Evolutionary conservation across 108 stramenopile genomes (phyloP), one percentile per base, ranked within the genome.

Genomic region (Nitzschia palea): DNA sequence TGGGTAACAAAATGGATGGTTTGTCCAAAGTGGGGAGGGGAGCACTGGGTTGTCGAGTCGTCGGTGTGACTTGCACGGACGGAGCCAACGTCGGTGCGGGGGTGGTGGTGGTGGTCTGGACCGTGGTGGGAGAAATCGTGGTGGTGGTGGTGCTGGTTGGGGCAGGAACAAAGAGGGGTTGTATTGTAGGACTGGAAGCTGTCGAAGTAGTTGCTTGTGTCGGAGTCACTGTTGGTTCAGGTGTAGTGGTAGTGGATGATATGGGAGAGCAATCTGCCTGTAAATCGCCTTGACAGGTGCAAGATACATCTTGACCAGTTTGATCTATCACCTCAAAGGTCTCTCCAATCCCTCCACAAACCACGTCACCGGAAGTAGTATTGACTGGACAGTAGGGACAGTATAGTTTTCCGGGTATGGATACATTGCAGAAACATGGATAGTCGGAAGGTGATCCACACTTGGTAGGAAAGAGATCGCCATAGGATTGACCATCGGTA

Each of bases 391-490:
- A 60, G 5, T 60, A 60, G 0, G 59, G 59, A 60, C 59, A 60
- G 40, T 37, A 60, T 22, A 60, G 15, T 18, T 60, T 60, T 8
- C 40, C 40, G 1, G 59, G 35, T 22, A 60, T 40, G 9, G 59
- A 60, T 6, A 34, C 27, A 35, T 68, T 36, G 43, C 67, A 68
- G 44, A 31, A 68, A 23, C 67, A 68, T 36, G 67, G 67, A 28
- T 26, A 68, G 1, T 68, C 67, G 1, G 1, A 3, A 0, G 51
- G 28, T 9, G 54, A 26, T 10, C 67, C 67, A 31, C 67, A 68
- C 26, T 53, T n/a, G 10, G 65, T 66, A 0, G 34, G 9, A 36
- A 36, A 66, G 26, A 40, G 29, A 20, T 66, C 52, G 9, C 65
- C 65, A 40, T 54, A 52, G 2, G 40, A 44, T 66, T 66, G 51